These are phyloP conservation scores for Camellia japonica DNA, from an alignment of 148 eudicot species.

Conservation along the genomic window DNA sequence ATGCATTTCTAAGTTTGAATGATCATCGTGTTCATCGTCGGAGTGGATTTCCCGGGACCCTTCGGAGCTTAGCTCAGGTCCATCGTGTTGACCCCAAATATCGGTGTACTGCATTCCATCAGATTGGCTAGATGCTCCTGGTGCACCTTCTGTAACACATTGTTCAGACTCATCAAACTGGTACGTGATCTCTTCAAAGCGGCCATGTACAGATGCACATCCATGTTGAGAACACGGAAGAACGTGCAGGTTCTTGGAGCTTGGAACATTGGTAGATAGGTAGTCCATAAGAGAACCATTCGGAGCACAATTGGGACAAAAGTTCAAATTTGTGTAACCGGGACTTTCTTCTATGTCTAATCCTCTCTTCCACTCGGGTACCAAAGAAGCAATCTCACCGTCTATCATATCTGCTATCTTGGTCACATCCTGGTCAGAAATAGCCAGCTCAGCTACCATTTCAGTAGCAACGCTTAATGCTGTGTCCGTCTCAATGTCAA, in stretches of 20 bases:
- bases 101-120: conserved; percentile 34
- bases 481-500: conserved; percentile 68
- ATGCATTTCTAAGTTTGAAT: conserved; percentile 16
- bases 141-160: conserved; percentile 33
- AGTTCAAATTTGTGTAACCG: conserved; percentile 4
- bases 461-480: conserved; percentile 71
- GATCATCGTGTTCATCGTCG: conserved; percentile 28
- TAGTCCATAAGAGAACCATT: conserved; percentile 38
- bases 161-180: conserved; percentile 41
- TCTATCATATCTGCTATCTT: conserved; percentile 82
- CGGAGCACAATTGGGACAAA: conserved; percentile 30
- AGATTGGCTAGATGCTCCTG: conserved; percentile 33
- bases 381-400: conserved; percentile 49
- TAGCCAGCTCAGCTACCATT: conserved; percentile 78
- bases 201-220: conserved; percentile 56
- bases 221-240: conserved; percentile 47
- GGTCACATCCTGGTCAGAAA: conserved; percentile 69
- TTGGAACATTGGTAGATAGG: conserved; percentile 30
- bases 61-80: conserved; percentile 33
- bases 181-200: conserved; percentile 81
- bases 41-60: conserved; percentile 19
- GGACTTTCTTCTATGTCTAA: conserved; percentile 26
- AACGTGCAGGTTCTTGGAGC: conserved; percentile 33
- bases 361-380: conserved; percentile 60
- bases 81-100: conserved; percentile 45